A percentile compares a stretch with the other conserved stretches of the same genome.
phyloP scores from a whole-genome alignment of 2,329 filamentous ascomycete genomes.

The Diplodia scrobiculata region DNA sequence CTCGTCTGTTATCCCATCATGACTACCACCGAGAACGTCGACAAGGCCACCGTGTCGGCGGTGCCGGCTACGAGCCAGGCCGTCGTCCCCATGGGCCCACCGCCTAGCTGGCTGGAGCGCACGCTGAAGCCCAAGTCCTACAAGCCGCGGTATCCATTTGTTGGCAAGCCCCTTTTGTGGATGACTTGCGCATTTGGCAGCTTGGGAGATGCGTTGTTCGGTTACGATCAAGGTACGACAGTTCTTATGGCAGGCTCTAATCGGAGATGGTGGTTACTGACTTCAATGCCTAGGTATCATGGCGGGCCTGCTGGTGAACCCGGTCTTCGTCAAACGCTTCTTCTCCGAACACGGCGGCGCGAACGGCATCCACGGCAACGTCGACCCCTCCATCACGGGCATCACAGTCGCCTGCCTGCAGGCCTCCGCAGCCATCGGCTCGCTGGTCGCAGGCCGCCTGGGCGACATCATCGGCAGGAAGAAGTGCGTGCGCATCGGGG shows the following conservation, averaged over 20 bases:
- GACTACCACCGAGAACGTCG: not conserved
- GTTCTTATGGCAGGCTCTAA: not conserved
- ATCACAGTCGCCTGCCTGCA: constrained; percentile 45
- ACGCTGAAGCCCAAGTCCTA: constrained; percentile 44
- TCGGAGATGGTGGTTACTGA: constrained; percentile 12
- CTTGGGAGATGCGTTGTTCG: constrained; percentile 48
- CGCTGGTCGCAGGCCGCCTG: constrained; percentile 42
- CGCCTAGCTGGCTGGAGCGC: constrained; percentile 40
- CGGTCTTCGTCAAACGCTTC: constrained; percentile 47
- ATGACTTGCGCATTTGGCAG: constrained; percentile 48
- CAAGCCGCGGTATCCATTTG: constrained; percentile 45
- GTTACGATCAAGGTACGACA: constrained; percentile 47
- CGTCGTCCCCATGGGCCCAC: constrained; percentile 31
- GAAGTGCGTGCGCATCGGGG: constrained; percentile 43
- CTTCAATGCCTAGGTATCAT: constrained; percentile 42
- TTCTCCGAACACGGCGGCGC: constrained; percentile 46
- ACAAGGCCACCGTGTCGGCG: constrained; percentile 30
- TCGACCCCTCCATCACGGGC: constrained; percentile 47
- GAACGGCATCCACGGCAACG: constrained; percentile 38
- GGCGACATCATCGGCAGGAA: constrained; percentile 46
- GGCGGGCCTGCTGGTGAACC: constrained; percentile 47
- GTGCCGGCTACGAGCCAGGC: constrained; percentile 13
- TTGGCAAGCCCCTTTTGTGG: constrained; percentile 42
- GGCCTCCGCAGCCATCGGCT: constrained; percentile 42
- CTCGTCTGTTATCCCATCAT: not conserved